Evolutionary conservation across 1,284 basidiomycete species (phyloP), one percentile per base, ranked within the genome.

Genomic region (Leucocoprinus gongylophorus): DNA sequence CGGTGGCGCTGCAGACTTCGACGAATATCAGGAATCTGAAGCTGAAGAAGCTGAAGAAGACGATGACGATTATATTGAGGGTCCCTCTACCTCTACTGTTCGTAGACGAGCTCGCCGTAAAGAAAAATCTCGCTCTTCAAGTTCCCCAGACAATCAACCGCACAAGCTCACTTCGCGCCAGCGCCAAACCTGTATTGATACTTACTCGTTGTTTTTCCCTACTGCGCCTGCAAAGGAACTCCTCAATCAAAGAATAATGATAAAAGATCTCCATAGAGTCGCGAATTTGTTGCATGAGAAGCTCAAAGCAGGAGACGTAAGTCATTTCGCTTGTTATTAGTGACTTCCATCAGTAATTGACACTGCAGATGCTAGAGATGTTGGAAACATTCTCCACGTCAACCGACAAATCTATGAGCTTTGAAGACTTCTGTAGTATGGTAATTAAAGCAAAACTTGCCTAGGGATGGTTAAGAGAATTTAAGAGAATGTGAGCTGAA

Each of bases 191-290:
- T 79, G 77, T 51, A 70, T 80, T 15, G 67, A 72, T 21, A 72
- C 82, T 13, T 90, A 84, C 59, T 66, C 78, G 5, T 68, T 88
- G 38, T 88, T 90, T 69, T 88, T 90, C 61, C 82, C 83, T 13
- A 56, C 64, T 12, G 58, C 56, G 51, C 69, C 53, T 32, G 56
- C 71, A 18, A 59, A 65, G 4, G 74, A 78, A 8, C 61, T 87
- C 1, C 64, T 71, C 10, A 60, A 61, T 26, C 75, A 80, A 57
- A 73, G 69, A 47, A 74, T 90, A 45, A 79, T 72, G 69, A 76
- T 86, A 57, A 76, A 75, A 53, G 85, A 90, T 58, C 68, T 90
- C 37, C 74, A 75, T 26, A 67, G 75, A 3, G 78, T 78, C 2
- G 76, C 81, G 0, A 69, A 70, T 23, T 58, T 81, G 35, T 70